These are phyloP conservation scores for Aphanocladium album DNA, from an alignment of 2,329 filamentous ascomycete species.

Conservation along the genomic window DNA sequence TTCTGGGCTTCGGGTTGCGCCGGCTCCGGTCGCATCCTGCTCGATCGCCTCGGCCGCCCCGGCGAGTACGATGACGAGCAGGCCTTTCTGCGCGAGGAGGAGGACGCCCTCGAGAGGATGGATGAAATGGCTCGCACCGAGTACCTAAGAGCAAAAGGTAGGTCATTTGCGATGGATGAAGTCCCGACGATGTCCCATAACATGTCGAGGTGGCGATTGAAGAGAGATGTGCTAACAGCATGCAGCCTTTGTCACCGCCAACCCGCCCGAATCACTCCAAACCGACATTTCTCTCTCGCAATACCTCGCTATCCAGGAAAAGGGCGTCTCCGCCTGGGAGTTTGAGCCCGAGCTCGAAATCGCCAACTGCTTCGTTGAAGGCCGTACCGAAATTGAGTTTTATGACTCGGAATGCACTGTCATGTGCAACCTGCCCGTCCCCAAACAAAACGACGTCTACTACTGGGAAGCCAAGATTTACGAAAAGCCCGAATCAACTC, in stretches of 20 bases:
- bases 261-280: constrained; percentile 89
- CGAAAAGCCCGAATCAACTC: constrained; percentile 85
- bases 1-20: constrained; percentile 72
- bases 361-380: constrained; percentile 97
- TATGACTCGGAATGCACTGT: constrained; percentile 98
- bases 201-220: neutral
- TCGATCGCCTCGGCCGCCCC: constrained; percentile 87
- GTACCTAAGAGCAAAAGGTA: constrained; percentile 93
- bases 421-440: constrained; percentile 91
- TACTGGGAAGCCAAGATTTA: constrained; percentile 99
- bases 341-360: constrained; percentile 99
- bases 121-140: constrained; percentile 86
- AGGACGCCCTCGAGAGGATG: constrained; percentile 91
- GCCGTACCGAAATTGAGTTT: constrained; percentile 94
- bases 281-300: constrained; percentile 98
- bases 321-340: constrained; percentile 99
- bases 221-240: neutral
- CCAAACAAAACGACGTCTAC: constrained; percentile 98
- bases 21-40: constrained; percentile 77
- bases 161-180: constrained; percentile 19
- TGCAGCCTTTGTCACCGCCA: constrained; percentile 84
- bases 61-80: constrained; percentile 98
- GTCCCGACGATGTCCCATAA: neutral
- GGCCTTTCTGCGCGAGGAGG: constrained; percentile 88
- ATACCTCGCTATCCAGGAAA: constrained; percentile 97